Conservation (phyloP, 768 basidiomycete species). For the Mrakia frigida region DNA sequence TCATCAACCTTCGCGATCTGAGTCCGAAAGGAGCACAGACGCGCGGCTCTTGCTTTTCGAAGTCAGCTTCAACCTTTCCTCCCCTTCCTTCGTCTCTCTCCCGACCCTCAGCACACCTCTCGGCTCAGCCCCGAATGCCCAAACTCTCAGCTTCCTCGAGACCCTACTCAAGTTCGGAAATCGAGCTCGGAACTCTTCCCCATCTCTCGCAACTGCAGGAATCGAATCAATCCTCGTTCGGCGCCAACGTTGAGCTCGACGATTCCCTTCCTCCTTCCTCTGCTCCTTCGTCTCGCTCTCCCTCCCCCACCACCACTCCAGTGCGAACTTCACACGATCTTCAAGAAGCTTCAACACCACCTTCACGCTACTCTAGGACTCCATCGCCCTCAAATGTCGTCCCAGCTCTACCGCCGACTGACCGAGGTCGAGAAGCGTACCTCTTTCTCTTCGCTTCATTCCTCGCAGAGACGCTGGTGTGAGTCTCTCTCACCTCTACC, state of each 20-base stretch:
- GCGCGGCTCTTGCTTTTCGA: no score
- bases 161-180: neutral
- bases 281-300: neutral
- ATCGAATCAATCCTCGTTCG: neutral
- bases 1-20: no score
- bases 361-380: neutral
- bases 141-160: neutral
- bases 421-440: neutral
- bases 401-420: neutral
- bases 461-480: neutral
- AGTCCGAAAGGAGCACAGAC: no score
- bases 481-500: no score
- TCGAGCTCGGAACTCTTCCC: neutral
- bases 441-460: neutral
- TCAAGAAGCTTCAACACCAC: neutral
- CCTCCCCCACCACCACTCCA: neutral
- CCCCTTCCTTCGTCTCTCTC: no score
- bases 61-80: no score
- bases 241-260: neutral
- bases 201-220: neutral
- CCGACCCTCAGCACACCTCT: no score
- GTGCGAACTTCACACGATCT: neutral
- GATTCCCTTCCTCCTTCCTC: neutral
- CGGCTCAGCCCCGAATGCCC: no score
- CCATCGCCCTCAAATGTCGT: neutral